Conservation (phyloP, 1,284 basidiomycete genomes). For the Trichosporon sp. region DNA sequence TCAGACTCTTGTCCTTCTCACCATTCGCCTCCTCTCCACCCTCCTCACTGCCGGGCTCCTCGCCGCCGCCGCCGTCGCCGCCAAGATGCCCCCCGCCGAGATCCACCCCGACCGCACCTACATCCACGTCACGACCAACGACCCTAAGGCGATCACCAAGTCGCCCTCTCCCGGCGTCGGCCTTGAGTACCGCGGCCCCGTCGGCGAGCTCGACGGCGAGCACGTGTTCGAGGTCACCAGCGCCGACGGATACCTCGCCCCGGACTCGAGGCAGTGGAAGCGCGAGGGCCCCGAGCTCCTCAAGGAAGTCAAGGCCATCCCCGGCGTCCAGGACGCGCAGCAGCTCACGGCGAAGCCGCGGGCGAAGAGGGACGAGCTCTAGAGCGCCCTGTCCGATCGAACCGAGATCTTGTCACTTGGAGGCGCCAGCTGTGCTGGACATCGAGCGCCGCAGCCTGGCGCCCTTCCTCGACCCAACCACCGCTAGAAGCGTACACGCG, state of each 20-base stretch:
- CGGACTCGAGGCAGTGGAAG: slow-evolving; percentile 13
- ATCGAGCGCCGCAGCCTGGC: neutral
- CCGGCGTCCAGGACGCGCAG: slow-evolving; percentile 32
- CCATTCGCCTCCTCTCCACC: slow-evolving; percentile 11
- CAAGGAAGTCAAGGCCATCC: slow-evolving; percentile 21
- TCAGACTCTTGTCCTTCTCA: neutral
- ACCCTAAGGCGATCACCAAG: slow-evolving; percentile 4
- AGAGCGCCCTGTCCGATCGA: neutral
- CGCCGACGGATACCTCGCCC: neutral
- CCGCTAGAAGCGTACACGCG: neutral
- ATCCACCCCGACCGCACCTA: slow-evolving; percentile 34
- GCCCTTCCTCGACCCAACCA: neutral
- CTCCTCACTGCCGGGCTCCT: slow-evolving; percentile 1
- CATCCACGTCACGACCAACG: slow-evolving; percentile 35
- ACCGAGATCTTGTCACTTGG: neutral
- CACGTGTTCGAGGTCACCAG: slow-evolving; percentile 38
- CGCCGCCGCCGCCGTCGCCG: slow-evolving; percentile 7
- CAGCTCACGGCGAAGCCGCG: slow-evolving; percentile 36
- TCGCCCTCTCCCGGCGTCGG: neutral
- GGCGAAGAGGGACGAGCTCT: slow-evolving; percentile 38
- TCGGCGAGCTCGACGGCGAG: slow-evolving; percentile 44
- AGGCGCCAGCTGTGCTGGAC: neutral
- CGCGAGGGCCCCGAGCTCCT: slow-evolving; percentile 16
- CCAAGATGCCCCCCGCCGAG: slow-evolving; percentile 11
- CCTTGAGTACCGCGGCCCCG: slow-evolving; percentile 34